Base-by-base conservation (phyloP, 1,284 basidiomycete genomes). In the Tilletiopsis washingtonensis region DNA sequence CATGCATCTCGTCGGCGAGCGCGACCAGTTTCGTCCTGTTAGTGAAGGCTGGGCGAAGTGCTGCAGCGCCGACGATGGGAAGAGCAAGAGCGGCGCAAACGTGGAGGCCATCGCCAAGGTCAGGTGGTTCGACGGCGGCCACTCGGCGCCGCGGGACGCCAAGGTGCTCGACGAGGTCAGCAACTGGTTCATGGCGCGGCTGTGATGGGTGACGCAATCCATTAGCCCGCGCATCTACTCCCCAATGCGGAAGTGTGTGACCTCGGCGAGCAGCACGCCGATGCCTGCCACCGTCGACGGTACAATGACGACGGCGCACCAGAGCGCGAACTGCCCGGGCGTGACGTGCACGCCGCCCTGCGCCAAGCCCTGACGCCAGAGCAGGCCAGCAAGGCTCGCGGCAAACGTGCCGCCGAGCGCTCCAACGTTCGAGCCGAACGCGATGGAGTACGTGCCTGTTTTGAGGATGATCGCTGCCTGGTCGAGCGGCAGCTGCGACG, bases 351-450 rank as follows among this genome's bases (percentile, higher is more conserved):
- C 84, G 0, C 81, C 82, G 68, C 91, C 93, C 68, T 90, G 85
- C 43, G 73, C 70, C 49, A 96, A 76, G 48, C 94, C 91, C 15
- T 77, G 74, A 23, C 80, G 77, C 93, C 93, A 97, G 9, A 97
- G 78, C 46, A 97, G 75, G 0, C 91, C 91, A 0, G 91, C 91
- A 9, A 97, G 79, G 53, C 86, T 90, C 0, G 88, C 88, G 1
- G 85, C 85, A 72, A 93, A 91, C 14, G 88, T 88, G 63, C 90
- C 86, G 48, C 84, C 87, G 63, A 93, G 85, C 1, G 93, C 91
- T 5, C 91, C 91, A 40, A 91, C 86, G 71, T 96, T 97, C 48
- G 83, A 86, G 0, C 87, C 86, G 11, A 87, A 74, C 0, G 86
- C 86, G n/a, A 87, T 78, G 3, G 84, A 67, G 81, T 83, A 51